Percentiles rank a stretch among this genome's conserved stretches.
Evolutionary conservation across 176 grass and related monocot genomes (phyloP).

Genomic region (Ananas comosus): DNA sequence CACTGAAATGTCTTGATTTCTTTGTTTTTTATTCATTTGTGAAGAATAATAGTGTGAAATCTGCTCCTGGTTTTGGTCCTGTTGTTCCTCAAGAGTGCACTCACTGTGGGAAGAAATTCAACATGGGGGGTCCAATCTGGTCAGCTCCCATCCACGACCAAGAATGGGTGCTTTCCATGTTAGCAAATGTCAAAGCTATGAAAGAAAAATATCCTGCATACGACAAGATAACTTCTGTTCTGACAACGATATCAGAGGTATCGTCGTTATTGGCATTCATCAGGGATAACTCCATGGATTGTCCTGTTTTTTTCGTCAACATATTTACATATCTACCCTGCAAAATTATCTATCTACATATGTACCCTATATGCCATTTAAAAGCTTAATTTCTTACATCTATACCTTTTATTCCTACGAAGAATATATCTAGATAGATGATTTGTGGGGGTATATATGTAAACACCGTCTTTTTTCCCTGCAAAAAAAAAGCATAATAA

Average conservation of each 20-base stretch:
- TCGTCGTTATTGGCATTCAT: not conserved
- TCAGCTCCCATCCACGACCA: slow-evolving; percentile 96
- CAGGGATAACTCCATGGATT: no score
- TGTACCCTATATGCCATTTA: no score
- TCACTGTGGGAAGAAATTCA: slow-evolving; percentile 83
- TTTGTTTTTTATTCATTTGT: slow-evolving; percentile 21
- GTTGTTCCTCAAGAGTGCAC: slow-evolving; percentile 84
- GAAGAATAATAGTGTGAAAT: slow-evolving; percentile 71
- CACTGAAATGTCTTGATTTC: slow-evolving; percentile 19
- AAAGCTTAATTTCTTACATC: no score
- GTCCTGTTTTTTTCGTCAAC: no score
- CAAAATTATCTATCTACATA: no score
- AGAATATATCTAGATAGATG: no score
- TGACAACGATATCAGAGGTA: slow-evolving; percentile 83
- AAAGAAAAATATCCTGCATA: slow-evolving; percentile 84
- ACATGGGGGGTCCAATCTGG: slow-evolving; percentile 90
- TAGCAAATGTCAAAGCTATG: slow-evolving; percentile 50
- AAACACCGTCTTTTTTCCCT: no score
- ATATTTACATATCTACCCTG: no score
- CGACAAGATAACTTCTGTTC: slow-evolving; percentile 70
- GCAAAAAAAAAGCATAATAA: no score
- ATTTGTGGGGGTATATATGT: no score
- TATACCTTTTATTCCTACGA: no score
- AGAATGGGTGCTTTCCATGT: slow-evolving; percentile 79
- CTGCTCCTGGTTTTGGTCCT: slow-evolving; percentile 83